Evolutionary conservation across 805 yeast genomes (phyloP), one percentile per base, ranked within the genome.

Genomic region (Cyberlindnera amylophila): DNA sequence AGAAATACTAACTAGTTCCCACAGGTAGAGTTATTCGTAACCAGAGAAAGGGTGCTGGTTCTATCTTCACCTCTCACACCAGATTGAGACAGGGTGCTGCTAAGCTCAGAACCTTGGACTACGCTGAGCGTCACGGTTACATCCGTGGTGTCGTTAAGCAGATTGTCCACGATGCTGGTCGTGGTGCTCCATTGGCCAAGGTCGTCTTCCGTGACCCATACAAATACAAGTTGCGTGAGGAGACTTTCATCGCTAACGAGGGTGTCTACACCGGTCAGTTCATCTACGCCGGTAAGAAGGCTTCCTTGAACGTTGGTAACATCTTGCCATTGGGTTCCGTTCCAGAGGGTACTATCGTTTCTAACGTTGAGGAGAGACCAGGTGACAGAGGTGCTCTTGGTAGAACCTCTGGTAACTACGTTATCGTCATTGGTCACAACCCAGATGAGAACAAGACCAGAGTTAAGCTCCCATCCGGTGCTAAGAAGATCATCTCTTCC

Each of bases 31-130:
- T 93, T 79, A 93, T 93, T 82, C 95, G 99, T 81, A 93, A 93
- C 85, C 99, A 93, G 85, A 90, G 99, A 89, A 93, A 93, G 82
- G 98, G 98, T 86, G 96, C 96, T 76, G 98, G 99, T 72, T 91
- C 98, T 69, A 89, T 93, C 83, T 93, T 93, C 89, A 85, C 95
- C 72, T 83, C 99, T 69, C 96, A 91, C 93, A 91, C 98, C 82
- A 91, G 98, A 79, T 87, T 93, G 76, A 89, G 99, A 86, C 87
- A 93, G 80, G 99, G 99, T 75, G 98, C 99, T 72, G 99, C 99
- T 72, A 91, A 91, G 87, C 84, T 91, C 74, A 88, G 99, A 85
- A 86, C 96, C 71, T 84, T 91, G 73, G 98, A 93, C 77, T 91
- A 81, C 68, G 95, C 98, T 74, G 99, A 93, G 81, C 91, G 96